Evolutionary conservation across 108 stramenopile genomes (phyloP).

Genomic region (Nannochloropsis granulata): DNA sequence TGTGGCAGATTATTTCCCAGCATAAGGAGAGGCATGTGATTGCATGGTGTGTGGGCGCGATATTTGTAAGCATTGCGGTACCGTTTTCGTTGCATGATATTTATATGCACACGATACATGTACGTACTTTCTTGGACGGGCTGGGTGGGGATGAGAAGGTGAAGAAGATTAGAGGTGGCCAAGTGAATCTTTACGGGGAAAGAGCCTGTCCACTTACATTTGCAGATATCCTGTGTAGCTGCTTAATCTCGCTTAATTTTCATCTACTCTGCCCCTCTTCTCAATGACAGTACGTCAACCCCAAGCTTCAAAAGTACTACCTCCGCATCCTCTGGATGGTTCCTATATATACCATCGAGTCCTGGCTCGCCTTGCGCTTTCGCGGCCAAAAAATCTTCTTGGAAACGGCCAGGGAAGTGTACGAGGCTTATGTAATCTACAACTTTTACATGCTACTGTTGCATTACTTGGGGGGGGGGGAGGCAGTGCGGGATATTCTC

Average conservation of each 20-base stretch:
- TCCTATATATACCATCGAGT: slow-evolving; percentile 75
- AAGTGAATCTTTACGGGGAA: no score
- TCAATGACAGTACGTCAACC: neutral
- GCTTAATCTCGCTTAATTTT: no score
- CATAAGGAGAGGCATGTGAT: neutral
- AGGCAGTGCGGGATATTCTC: slow-evolving; percentile 50
- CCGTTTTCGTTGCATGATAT: neutral
- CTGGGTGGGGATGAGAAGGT: no score
- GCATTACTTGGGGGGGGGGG: slow-evolving; percentile 70
- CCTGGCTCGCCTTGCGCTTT: slow-evolving; percentile 65
- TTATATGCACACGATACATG: neutral
- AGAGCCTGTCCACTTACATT: no score
- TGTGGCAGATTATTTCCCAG: neutral
- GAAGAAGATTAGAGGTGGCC: no score
- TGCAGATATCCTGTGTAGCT: no score
- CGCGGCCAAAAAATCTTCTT: slow-evolving; percentile 44
- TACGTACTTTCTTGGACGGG: no score
- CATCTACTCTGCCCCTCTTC: slow-evolving; percentile 30
- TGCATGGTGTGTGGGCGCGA: neutral
- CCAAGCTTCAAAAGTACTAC: slow-evolving; percentile 52
- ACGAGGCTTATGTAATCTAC: slow-evolving; percentile 83
- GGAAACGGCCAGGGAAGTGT: slow-evolving; percentile 53
- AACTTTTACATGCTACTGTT: slow-evolving; percentile 81
- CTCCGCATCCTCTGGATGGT: slow-evolving; percentile 66
- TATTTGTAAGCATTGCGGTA: neutral